phyloP scores from a whole-genome alignment of 2,329 filamentous ascomycete species.

The Ophiostoma quercus region DNA sequence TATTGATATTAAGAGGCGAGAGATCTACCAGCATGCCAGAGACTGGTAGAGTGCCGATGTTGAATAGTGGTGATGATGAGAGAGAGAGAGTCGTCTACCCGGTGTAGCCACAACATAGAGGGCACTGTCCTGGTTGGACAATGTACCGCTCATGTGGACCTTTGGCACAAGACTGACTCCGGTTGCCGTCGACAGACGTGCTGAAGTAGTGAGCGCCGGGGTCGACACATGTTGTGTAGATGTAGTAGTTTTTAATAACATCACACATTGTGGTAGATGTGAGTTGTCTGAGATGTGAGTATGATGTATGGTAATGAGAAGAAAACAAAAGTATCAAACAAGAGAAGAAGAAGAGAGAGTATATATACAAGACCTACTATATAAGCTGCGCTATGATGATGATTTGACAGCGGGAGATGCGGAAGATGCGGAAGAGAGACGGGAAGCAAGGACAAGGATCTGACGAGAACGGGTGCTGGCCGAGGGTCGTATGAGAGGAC shows the following conservation, averaged over 20 bases:
- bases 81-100: background rate
- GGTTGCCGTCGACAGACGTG: constrained; percentile 61
- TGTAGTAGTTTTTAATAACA: constrained; percentile 71
- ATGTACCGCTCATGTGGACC: constrained; percentile 72
- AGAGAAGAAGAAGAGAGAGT: background rate
- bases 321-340: background rate
- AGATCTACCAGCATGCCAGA: background rate
- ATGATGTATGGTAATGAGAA: background rate
- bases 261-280: constrained; percentile 48
- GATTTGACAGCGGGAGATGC: background rate
- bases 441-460: constrained; percentile 12
- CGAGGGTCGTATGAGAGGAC: background rate
- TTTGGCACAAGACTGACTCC: constrained; percentile 53
- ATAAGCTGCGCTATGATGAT: background rate
- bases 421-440: constrained; percentile 7
- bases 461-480: background rate
- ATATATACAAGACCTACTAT: background rate
- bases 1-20: background rate
- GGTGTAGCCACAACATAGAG: constrained; percentile 40
- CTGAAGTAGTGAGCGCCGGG: constrained; percentile 66
- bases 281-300: no score
- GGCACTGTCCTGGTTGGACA: constrained; percentile 59
- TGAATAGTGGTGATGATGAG: background rate
- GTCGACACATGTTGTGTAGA: constrained; percentile 66
- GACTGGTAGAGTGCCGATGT: background rate